A percentile compares a stretch with the other conserved stretches of the same genome.
Conservation (phyloP, 768 basidiomycete species). For the Ramaria rubella region DNA sequence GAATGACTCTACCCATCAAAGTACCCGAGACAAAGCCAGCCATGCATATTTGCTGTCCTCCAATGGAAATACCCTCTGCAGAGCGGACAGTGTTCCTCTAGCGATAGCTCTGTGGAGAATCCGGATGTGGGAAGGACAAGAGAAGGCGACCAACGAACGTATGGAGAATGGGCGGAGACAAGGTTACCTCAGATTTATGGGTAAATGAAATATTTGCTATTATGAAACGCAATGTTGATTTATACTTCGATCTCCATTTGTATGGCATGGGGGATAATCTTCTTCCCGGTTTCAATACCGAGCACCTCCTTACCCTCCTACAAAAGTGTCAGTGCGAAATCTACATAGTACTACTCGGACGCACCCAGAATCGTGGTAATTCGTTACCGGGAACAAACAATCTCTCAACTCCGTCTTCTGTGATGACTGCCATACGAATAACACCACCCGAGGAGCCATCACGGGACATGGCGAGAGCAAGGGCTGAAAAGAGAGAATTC, state of each 20-base stretch:
- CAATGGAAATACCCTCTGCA: constrained; percentile 38
- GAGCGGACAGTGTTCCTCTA: constrained; percentile 56
- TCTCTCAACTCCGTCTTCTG: constrained; percentile 84
- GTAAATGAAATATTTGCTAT: neutral
- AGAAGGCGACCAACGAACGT: constrained; percentile 26
- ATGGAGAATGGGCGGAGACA: constrained; percentile 19
- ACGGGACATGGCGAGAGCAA: constrained; percentile 92
- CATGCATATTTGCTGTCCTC: constrained; percentile 66
- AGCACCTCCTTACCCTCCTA: constrained; percentile 68
- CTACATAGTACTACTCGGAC: neutral
- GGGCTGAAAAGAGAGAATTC: constrained; percentile 44
- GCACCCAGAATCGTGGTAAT: constrained; percentile 76
- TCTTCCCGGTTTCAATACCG: constrained; percentile 19
- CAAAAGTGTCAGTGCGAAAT: neutral
- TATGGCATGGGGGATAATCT: constrained; percentile 3
- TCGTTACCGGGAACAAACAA: constrained; percentile 88
- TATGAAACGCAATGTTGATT: neutral
- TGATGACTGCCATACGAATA: constrained; percentile 96
- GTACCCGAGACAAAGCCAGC: constrained; percentile 39
- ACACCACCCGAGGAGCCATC: constrained; percentile 98
- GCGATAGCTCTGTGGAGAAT: constrained; percentile 75
- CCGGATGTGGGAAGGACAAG: constrained; percentile 65
- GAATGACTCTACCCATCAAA: neutral
- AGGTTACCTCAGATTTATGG: neutral
- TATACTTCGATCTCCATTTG: constrained; percentile 18